Conservation (phyloP, 768 basidiomycete genomes). For the Boletus vermiculosoides region DNA sequence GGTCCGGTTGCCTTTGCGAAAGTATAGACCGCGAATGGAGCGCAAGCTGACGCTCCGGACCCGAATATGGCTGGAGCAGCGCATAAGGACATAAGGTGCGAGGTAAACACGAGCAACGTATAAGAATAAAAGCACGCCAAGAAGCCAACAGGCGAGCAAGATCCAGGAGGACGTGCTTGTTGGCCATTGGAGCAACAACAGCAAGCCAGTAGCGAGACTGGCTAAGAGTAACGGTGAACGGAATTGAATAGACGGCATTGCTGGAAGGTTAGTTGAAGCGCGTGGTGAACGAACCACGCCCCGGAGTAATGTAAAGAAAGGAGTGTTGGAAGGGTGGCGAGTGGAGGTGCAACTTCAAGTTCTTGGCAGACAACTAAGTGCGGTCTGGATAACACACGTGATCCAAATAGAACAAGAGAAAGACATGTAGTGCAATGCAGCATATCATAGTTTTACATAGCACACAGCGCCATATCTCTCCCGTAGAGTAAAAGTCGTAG, state of each 20-base stretch:
- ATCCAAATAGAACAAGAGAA: constrained; percentile 13
- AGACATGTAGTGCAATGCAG: constrained; percentile 18
- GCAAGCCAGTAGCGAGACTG: constrained; percentile 9
- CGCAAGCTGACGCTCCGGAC: constrained; percentile 73
- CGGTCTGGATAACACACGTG: constrained; percentile 9
- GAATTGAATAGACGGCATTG: constrained; percentile 9
- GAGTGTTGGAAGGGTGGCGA: constrained; percentile 1
- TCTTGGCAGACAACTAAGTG: no score
- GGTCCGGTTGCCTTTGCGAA: constrained; percentile 51
- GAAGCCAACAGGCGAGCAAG: constrained; percentile 46
- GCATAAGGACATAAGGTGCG: constrained; percentile 59
- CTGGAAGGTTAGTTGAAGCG: not conserved
- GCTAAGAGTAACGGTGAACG: constrained; percentile 11
- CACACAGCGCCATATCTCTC: constrained; percentile 18
- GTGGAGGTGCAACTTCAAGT: not conserved
- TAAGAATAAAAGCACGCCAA: constrained; percentile 52
- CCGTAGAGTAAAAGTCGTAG: constrained; percentile 11
- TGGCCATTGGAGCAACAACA: constrained; percentile 23
- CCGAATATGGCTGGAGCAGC: constrained; percentile 58
- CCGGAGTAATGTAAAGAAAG: not conserved
- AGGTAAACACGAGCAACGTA: constrained; percentile 65
- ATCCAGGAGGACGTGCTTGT: constrained; percentile 36
- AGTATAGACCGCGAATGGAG: constrained; percentile 75
- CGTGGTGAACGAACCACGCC: constrained; percentile 4
- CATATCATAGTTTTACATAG: constrained; percentile 28